Evolutionary conservation across 371 early-diverging fungal species (phyloP).

Genomic region (Mucor racemosus): DNA sequence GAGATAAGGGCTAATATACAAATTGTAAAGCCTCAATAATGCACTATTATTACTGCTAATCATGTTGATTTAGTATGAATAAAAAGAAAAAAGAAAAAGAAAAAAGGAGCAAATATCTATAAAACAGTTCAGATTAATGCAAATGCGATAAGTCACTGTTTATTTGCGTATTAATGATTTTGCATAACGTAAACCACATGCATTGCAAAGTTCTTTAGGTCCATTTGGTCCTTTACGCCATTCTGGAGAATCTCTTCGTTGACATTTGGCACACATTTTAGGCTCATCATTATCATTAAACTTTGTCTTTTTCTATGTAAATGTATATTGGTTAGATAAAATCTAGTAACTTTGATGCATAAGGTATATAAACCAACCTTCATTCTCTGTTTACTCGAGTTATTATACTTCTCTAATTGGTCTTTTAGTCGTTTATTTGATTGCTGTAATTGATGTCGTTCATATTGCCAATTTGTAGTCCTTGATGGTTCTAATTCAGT

Average conservation of each 20-base stretch:
- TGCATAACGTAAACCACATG: constrained; percentile 76
- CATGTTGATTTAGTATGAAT: too few species aligned
- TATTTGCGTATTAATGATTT: constrained; percentile 18
- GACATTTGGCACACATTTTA: constrained; percentile 65
- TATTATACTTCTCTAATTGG: constrained; percentile 34
- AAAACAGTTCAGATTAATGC: too few species aligned
- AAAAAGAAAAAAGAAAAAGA: too few species aligned
- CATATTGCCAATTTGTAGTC: constrained; percentile 50
- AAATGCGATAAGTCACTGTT: background rate
- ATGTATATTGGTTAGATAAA: background rate
- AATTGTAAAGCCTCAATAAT: too few species aligned
- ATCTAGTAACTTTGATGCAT: background rate
- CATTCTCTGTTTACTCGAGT: constrained; percentile 25
- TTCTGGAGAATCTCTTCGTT: constrained; percentile 77
- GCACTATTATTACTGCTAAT: too few species aligned
- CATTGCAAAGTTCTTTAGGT: constrained; percentile 83
- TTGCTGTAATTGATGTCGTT: constrained; percentile 43
- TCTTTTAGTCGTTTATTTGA: constrained; percentile 34
- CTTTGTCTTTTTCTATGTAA: constrained; percentile 17
- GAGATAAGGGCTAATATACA: too few species aligned
- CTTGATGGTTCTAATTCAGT: constrained; percentile 33
- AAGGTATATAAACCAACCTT: constrained; percentile 15
- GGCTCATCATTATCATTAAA: background rate
- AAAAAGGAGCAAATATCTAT: too few species aligned
- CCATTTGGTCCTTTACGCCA: constrained; percentile 87